Base-by-base conservation (phyloP, 345 rosid genomes). In the Clausena lansium region DNA sequence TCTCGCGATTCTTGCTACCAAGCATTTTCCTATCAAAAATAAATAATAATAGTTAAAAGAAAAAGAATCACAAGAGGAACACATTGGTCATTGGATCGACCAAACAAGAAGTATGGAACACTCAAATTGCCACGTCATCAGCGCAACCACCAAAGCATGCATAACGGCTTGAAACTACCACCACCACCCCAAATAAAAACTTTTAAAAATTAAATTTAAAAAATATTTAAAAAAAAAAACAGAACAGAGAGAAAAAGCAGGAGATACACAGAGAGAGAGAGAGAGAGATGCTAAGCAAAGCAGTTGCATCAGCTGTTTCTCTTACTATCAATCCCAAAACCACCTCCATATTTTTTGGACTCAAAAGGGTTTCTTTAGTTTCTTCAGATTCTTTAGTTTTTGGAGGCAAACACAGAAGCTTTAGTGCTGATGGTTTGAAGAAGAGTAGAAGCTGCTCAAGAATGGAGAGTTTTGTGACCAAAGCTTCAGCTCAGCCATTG, bases 401-500 rank as follows among this genome's bases (percentile, higher is more conserved):
- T 68, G 63, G 28, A 63, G 71, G 82, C 50, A 81, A 24, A 47
- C 68, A 1, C 22, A 15, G 28, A 22, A 80, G 79, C n/a, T 62
- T 73, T 60, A 27, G 4, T 35, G 27, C 24, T 10, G 24, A 30
- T 22, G 39, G 62, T 62, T 71, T 67, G 78, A 25, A 74, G 75
- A 36, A 28, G 60, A 77, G 70, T 25, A 69, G 69, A 22, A 81
- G 78, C 17, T 67, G 67, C 30, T 67, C 57, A 25, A 84, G 83
- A 78, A 90, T 81, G 92, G 84, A 80, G 65, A 70, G 20, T 70
- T 63, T 82, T 28, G 83, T 78, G 6, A 55, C 87, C 25, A 81
- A 82, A 66, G 92, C 89, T 50, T 80, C 94, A 7, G 85, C 97
- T 4, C 89, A 87, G 81, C 94, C 96, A 47, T 86, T 95, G 75